Evolutionary conservation across 2,329 filamentous ascomycete species (phyloP).

Genomic region (Madurella mycetomatis): DNA sequence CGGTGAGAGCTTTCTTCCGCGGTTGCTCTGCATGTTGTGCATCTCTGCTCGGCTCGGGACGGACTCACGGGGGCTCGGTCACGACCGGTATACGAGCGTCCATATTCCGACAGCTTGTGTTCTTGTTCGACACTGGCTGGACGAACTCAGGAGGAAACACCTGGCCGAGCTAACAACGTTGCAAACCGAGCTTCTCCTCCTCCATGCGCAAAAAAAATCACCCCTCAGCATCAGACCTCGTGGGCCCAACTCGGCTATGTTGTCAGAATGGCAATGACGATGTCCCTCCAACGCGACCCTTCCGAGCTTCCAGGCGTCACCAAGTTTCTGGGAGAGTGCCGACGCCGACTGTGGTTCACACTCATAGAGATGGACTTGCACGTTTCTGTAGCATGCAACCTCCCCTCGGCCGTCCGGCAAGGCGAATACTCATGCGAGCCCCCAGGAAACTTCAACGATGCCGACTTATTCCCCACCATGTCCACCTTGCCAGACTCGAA

Average conservation of each 20-base stretch:
- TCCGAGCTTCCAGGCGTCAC: constrained; percentile 49
- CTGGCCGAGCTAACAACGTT: constrained; percentile 49
- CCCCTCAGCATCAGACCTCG: constrained; percentile 44
- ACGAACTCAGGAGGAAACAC: constrained; percentile 48
- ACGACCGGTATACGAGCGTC: constrained; percentile 50
- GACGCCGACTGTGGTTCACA: constrained; percentile 53
- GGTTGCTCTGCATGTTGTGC: constrained; percentile 49
- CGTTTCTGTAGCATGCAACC: constrained; percentile 48
- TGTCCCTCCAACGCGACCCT: constrained; percentile 55
- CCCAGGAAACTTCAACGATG: constrained; percentile 51
- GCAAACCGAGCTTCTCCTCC: constrained; percentile 50
- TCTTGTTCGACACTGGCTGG: constrained; percentile 51
- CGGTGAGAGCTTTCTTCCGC: constrained; percentile 49
- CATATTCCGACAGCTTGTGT: constrained; percentile 55
- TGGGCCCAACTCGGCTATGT: constrained; percentile 54
- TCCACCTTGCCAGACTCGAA: constrained; percentile 44
- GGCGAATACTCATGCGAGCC: constrained; percentile 51
- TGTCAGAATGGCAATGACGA: constrained; percentile 55
- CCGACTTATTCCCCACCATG: constrained; percentile 45
- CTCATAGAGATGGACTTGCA: constrained; percentile 55
- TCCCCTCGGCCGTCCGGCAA: constrained; percentile 48
- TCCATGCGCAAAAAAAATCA: constrained; percentile 49
- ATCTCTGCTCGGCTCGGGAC: constrained; percentile 51
- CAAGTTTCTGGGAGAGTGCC: constrained; percentile 49
- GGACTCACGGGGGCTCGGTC: constrained; percentile 46